Base-by-base conservation (phyloP, 2,329 filamentous ascomycete species). In the Leptographium radiaticola region DNA sequence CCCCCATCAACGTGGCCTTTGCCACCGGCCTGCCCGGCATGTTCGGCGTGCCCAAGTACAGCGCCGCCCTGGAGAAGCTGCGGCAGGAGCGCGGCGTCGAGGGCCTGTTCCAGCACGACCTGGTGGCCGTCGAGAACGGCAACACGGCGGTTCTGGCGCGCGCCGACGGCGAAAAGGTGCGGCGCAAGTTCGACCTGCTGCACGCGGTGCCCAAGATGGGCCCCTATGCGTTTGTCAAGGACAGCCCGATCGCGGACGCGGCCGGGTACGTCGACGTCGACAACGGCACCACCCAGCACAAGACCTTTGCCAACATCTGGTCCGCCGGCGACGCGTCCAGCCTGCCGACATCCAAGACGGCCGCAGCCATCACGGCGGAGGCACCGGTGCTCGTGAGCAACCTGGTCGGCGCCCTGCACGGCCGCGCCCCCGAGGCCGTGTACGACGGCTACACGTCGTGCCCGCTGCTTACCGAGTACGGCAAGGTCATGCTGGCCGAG, bases 1-100 rank as follows among this genome's bases (percentile, higher is more conserved):
- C 75, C 0, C 61, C 70, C 2, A 72, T 81, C 60, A 68, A 73
- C 25, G 75, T 81, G 56, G 71, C 64, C 58, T 81, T 79, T 56
- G 77, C 77, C 7, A 80, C 78, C 0, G 77, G 71, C 0, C 66
- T 78, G 4, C 75, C 75, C 0, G 66, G 65, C 52, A 81, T 81
- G 78, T 81, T 81, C 53, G 79, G 74, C 47, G 77, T 81, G 42
- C 74, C 77, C 56, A 81, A 81, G 66, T 81, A 81, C 63, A 76
- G 69, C 61, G 71, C 71, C 31, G 69, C 67, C 51, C 71, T 81
- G 1, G 75, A 81, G 56, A 65, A 72, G 59, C 65, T 81, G 61
- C 72, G 79, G 3, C 61, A 71, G 62, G 71, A 80, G 62, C 66
- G 77, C 11, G 73, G 72, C 4, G 78, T 81, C 2, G 78, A 81